A percentile compares a stretch with the other conserved stretches of the same genome.
Evolutionary conservation across 2,329 filamentous ascomycete genomes (phyloP).

Genomic region (Aphanocladium album): DNA sequence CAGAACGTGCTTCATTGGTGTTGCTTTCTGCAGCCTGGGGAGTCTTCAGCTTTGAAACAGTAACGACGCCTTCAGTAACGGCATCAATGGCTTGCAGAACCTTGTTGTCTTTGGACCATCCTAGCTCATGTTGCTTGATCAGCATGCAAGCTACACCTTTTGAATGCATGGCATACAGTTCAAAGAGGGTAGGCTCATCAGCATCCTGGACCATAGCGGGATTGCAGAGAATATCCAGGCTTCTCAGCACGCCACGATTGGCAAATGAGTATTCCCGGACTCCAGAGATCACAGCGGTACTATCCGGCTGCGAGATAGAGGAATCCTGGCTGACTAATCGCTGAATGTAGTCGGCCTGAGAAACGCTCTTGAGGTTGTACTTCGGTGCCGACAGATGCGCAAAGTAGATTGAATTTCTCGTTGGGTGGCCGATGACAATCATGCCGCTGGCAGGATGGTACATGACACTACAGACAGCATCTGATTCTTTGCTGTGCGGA

Average conservation of each 20-base stretch:
- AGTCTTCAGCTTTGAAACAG: constrained; percentile 63
- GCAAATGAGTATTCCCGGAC: constrained; percentile 92
- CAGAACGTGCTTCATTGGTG: constrained; percentile 30
- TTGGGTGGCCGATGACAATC: constrained; percentile 91
- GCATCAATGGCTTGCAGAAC: constrained; percentile 75
- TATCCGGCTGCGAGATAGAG: constrained; percentile 77
- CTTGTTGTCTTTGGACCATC: constrained; percentile 88
- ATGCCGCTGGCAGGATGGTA: constrained; percentile 92
- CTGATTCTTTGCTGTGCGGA: constrained; percentile 91
- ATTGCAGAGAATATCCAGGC: constrained; percentile 78
- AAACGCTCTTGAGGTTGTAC: constrained; percentile 77
- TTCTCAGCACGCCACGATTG: constrained; percentile 80
- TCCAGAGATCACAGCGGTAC: constrained; percentile 95
- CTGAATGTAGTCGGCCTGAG: constrained; percentile 83
- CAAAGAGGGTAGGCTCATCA: constrained; percentile 75
- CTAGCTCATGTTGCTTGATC: constrained; percentile 82
- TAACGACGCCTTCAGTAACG: constrained; percentile 66
- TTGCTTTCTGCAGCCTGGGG: constrained; percentile 38
- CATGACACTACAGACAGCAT: constrained; percentile 94
- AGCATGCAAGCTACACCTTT: constrained; percentile 89
- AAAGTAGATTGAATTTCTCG: constrained; percentile 95
- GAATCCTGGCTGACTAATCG: constrained; percentile 68
- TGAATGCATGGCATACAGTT: constrained; percentile 96
- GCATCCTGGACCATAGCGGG: constrained; percentile 58
- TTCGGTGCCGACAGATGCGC: constrained; percentile 90